These are phyloP conservation scores for Rasamsonia emersonii DNA, from an alignment of 2,329 filamentous ascomycete genomes.

Conservation along the genomic window DNA sequence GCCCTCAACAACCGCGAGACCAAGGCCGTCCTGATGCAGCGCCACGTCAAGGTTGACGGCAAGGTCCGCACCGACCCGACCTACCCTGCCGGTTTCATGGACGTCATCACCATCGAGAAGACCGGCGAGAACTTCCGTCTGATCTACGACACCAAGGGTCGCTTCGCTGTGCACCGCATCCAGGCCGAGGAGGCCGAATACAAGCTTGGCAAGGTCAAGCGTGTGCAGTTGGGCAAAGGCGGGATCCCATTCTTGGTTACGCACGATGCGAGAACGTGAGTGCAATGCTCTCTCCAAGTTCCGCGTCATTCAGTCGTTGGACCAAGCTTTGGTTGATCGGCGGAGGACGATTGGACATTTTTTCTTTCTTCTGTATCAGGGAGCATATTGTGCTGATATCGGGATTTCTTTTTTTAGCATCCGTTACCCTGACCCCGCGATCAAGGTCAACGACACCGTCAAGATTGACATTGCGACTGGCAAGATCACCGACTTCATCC, in stretches of 20 bases:
- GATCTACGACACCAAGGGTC: slow-evolving; percentile 99
- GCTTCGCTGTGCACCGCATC: slow-evolving; percentile 99
- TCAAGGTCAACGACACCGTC: slow-evolving; percentile 99
- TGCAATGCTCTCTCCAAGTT: slow-evolving; percentile 50
- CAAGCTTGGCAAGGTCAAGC: slow-evolving; percentile 99
- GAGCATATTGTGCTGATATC: slow-evolving; percentile 26
- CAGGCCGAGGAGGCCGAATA: slow-evolving; percentile 97
- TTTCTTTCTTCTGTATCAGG: slow-evolving; percentile 22
- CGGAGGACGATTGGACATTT: slow-evolving; percentile 25
- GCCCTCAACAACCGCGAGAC: slow-evolving; percentile 97
- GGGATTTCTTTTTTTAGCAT: slow-evolving; percentile 54
- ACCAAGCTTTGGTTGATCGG: slow-evolving; percentile 86
- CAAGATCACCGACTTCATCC: slow-evolving; percentile 97
- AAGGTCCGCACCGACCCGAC: slow-evolving; percentile 99
- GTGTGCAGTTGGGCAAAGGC: slow-evolving; percentile 97
- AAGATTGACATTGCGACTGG: slow-evolving; percentile 96
- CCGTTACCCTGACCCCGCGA: slow-evolving; percentile 94
- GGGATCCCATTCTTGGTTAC: slow-evolving; percentile 99
- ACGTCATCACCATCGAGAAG: slow-evolving; percentile 99
- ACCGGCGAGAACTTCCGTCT: slow-evolving; percentile 99
- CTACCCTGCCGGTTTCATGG: slow-evolving; percentile 98
- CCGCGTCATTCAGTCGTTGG: slow-evolving; percentile 99
- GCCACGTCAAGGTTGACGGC: slow-evolving; percentile 98
- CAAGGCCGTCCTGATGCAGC: slow-evolving; percentile 98
- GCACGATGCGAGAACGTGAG: slow-evolving; percentile 99